A percentile compares a stretch with the other conserved stretches of the same genome.
Evolutionary conservation across 108 stramenopile species (phyloP).

Genomic region (Cyclostephanos tholiformis): DNA sequence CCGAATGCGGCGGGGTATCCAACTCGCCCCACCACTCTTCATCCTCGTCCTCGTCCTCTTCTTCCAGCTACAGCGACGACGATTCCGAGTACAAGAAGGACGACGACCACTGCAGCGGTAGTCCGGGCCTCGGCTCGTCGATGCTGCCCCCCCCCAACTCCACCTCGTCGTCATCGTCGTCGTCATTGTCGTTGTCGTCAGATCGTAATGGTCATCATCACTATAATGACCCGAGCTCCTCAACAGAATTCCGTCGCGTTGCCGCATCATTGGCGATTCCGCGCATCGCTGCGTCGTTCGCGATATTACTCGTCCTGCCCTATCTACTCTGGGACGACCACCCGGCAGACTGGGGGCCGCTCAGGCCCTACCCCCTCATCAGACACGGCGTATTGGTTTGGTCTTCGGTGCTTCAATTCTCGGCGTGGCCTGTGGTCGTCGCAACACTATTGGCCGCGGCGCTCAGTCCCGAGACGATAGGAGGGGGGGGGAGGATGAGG

Average conservation of each 20-base stretch:
- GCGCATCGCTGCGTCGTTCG: slow-evolving; percentile 12
- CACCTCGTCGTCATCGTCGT: not conserved
- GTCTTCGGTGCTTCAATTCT: slow-evolving; percentile 45
- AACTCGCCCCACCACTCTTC: not conserved
- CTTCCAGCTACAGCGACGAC: slow-evolving; percentile 6
- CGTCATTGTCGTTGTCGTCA: not conserved
- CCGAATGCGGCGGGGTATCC: slow-evolving; percentile 4
- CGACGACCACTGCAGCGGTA: slow-evolving; percentile 2
- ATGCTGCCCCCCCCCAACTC: no score
- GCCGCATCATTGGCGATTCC: not conserved
- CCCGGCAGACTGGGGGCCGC: slow-evolving; percentile 15
- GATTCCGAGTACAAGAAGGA: slow-evolving; percentile 7
- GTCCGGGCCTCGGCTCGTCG: no score
- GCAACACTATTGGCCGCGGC: slow-evolving; percentile 8
- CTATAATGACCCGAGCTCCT: not conserved
- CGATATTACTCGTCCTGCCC: slow-evolving; percentile 11
- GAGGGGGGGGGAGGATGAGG: slow-evolving; percentile 13
- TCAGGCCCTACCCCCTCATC: slow-evolving; percentile 1
- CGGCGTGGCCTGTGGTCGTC: slow-evolving; percentile 32
- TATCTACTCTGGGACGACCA: slow-evolving; percentile 28
- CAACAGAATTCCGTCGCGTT: slow-evolving; percentile 3
- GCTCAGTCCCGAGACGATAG: slow-evolving; percentile 7
- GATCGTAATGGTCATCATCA: not conserved
- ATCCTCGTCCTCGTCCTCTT: not conserved
- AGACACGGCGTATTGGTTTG: slow-evolving; percentile 40